These are phyloP conservation scores for Rhodotorula sp. DNA, from an alignment of 1,284 basidiomycete genomes.

Conservation along the genomic window DNA sequence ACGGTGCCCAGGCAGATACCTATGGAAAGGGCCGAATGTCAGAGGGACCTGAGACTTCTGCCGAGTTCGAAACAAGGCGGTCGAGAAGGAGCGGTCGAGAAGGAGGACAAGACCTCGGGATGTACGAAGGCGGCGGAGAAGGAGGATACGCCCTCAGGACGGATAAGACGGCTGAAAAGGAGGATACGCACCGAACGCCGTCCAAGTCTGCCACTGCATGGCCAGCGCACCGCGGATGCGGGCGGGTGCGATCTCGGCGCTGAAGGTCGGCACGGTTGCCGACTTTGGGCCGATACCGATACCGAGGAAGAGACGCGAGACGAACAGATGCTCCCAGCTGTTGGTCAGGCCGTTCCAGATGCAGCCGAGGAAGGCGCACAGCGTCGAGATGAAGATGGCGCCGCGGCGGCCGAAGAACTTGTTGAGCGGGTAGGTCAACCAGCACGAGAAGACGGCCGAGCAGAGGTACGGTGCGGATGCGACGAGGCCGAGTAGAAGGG, in stretches of 20 bases:
- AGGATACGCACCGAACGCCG: constrained; percentile 54
- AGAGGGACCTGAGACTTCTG: background rate
- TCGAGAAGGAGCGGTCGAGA: too few species aligned
- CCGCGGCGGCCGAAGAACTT: constrained; percentile 62
- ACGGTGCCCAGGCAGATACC: constrained; percentile 51
- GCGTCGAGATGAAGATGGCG: constrained; percentile 66
- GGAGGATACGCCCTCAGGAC: background rate
- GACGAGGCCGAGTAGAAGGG: constrained; percentile 29
- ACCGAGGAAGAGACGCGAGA: constrained; percentile 50
- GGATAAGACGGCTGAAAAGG: too few species aligned
- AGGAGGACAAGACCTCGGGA: too few species aligned
- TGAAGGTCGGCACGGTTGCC: constrained; percentile 56
- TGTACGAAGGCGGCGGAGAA: background rate
- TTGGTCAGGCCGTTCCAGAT: constrained; percentile 58
- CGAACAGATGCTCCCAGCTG: constrained; percentile 60
- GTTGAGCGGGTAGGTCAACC: constrained; percentile 51
- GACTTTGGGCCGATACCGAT: constrained; percentile 49
- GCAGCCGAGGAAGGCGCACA: constrained; percentile 59
- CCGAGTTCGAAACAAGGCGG: constrained; percentile 30
- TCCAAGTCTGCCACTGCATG: constrained; percentile 49
- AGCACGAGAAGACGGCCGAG: constrained; percentile 49
- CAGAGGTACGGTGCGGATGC: constrained; percentile 45
- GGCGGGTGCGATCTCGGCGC: constrained; percentile 52
- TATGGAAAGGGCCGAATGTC: constrained; percentile 14
- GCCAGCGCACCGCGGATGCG: constrained; percentile 56